Evolutionary conservation across 805 yeast genomes (phyloP).

Genomic region (Torulaspora delbrueckii): DNA sequence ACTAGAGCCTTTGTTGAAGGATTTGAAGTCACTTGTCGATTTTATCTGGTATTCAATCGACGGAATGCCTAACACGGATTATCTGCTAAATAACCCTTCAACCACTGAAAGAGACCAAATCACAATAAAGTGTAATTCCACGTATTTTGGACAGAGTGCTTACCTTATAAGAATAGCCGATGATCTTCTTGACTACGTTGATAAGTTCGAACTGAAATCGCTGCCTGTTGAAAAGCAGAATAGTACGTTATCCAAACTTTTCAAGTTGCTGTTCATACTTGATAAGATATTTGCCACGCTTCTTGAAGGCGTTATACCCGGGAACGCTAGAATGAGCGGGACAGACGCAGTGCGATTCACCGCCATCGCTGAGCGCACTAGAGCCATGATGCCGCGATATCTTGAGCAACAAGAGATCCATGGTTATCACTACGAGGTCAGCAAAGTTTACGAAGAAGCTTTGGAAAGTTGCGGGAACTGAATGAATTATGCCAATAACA

Average conservation of each 20-base stretch:
- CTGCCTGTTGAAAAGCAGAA: slow-evolving; percentile 20
- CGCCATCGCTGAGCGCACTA: slow-evolving; percentile 50
- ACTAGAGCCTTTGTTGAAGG: slow-evolving; percentile 38
- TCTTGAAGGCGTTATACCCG: slow-evolving; percentile 36
- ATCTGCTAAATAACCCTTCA: slow-evolving; percentile 16
- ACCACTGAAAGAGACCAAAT: slow-evolving; percentile 7
- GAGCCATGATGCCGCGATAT: slow-evolving; percentile 39
- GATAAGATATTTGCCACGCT: slow-evolving; percentile 41
- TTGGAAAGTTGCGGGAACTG: slow-evolving; percentile 36
- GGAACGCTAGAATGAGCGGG: slow-evolving; percentile 35
- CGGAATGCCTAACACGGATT: slow-evolving; percentile 30
- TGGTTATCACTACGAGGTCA: slow-evolving; percentile 43
- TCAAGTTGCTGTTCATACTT: slow-evolving; percentile 37
- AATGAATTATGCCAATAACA: neutral
- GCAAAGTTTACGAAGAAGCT: slow-evolving; percentile 41
- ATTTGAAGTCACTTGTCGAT: slow-evolving; percentile 46
- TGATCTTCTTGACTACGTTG: slow-evolving; percentile 58
- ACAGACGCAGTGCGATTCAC: slow-evolving; percentile 51
- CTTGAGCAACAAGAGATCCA: slow-evolving; percentile 35
- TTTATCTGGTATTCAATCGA: slow-evolving; percentile 61
- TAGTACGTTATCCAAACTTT: slow-evolving; percentile 35
- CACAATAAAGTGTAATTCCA: slow-evolving; percentile 14
- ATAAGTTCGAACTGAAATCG: slow-evolving; percentile 36
- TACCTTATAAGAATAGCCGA: slow-evolving; percentile 61
- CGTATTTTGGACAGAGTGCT: slow-evolving; percentile 54